Conservation (phyloP, 805 yeast species). For the Hanseniaspora valbyensis region DNA sequence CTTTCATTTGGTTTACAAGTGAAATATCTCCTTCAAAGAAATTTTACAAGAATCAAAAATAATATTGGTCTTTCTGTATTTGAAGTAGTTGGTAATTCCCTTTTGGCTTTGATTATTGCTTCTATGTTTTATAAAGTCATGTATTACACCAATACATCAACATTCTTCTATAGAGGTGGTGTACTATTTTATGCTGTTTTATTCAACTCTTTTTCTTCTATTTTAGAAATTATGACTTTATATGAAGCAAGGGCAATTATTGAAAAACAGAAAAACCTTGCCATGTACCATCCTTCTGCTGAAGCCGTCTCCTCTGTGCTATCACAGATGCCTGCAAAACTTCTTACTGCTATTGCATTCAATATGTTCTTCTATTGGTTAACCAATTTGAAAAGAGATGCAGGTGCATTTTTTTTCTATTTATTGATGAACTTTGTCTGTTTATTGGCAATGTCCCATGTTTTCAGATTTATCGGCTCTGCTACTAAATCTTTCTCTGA, state of each 20-base stretch:
- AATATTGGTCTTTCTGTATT: conserved; percentile 39
- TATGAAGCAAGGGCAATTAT: conserved; percentile 48
- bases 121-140: conserved; percentile 48
- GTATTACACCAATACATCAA: conserved; percentile 29
- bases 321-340: conserved; percentile 42
- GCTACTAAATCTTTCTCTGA: conserved; percentile 37
- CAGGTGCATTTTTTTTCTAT: conserved; percentile 47
- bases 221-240: conserved; percentile 45
- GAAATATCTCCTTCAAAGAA: conserved; percentile 37
- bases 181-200: conserved; percentile 57
- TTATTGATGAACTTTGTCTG: conserved; percentile 34
- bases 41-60: conserved; percentile 39
- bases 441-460: conserved; percentile 44
- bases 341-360: conserved; percentile 36
- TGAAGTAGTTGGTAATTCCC: conserved; percentile 35
- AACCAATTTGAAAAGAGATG: conserved; percentile 41
- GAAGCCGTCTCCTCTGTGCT: conserved; percentile 45
- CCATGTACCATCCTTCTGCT: conserved; percentile 49
- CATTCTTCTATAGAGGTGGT: conserved; percentile 49
- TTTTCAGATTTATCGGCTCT: conserved; percentile 46
- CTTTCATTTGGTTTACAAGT: conserved; percentile 45
- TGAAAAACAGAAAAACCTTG: conserved; percentile 48
- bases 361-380: conserved; percentile 43
- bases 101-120: conserved; percentile 45
- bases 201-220: conserved; percentile 51